Evolutionary conservation across 768 basidiomycete genomes (phyloP), one percentile per base, ranked within the genome.

Genomic region (Pleurotus cornucopiae): DNA sequence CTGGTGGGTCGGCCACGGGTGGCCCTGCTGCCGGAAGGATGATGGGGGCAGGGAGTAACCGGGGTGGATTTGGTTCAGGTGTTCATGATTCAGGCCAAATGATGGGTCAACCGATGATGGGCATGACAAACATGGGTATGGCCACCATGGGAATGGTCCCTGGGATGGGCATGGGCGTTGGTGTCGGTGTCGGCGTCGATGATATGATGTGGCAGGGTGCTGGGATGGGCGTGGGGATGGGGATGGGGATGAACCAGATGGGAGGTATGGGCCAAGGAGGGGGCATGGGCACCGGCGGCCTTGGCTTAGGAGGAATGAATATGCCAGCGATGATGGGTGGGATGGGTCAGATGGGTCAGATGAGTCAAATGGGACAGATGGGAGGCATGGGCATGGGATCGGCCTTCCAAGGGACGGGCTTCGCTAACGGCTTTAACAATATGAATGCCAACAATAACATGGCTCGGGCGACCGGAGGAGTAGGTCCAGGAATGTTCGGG

Each of bases 351-450:
- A 64, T 65, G 60, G 62, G 70, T 7, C 55, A 54, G 30, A 64
- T 65, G 60, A 62, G 70, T 11, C 68, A 70, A 60, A 57, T 73
- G 71, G 64, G 63, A 63, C 56, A 71, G 59, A 65, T 73, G 63
- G 64, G 60, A 25, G 47, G 62, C n/a, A 55, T 60, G 44, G 64
- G 63, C 0, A 70, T 78, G 68, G 67, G 68, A 9, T 66, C 64
- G 63, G 61, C 16, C 63, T 64, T 56, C 64, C 66, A 25, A 67
- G 66, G 64, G 39, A 63, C 60, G 25, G 61, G 61, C 16, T 58
- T 60, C 37, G 54, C 57, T 23, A 61, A 59, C 54, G 65, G 64
- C 40, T 58, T 60, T 16, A 59, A 58, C 14, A 56, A 59, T 3
- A 63, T 62, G 26, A 58, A 59, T 45, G 67, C 72, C 60, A 71